Percentiles rank a stretch among this genome's conserved stretches.
These are phyloP conservation scores for Pseudopithomyces maydicus DNA, from an alignment of 2,329 filamentous ascomycete genomes.

Conservation along the genomic window DNA sequence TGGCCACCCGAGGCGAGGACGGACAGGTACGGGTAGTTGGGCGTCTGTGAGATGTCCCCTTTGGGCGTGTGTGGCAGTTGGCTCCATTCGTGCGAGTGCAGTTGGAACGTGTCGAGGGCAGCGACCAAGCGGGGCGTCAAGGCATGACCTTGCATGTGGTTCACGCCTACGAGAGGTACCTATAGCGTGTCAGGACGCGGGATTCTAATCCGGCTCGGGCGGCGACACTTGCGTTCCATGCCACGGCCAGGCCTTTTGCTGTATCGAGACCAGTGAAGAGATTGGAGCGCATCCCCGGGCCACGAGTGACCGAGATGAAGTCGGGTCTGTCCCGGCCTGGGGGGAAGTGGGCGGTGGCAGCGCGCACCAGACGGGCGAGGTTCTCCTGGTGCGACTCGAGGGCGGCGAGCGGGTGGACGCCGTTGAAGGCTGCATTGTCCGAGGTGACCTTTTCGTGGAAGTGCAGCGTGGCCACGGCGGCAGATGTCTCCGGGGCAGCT, in stretches of 20 bases:
- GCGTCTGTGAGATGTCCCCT: conserved; percentile 36
- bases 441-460: conserved; percentile 84
- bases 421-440: conserved; percentile 74
- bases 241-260: conserved; percentile 84
- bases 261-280: conserved; percentile 78
- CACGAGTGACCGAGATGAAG: conserved; percentile 86
- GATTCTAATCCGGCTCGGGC: not conserved
- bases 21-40: conserved; percentile 82
- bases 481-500: not conserved
- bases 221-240: conserved; percentile 63
- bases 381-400: conserved; percentile 75
- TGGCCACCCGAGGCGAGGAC: conserved; percentile 92
- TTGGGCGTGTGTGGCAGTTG: conserved; percentile 4
- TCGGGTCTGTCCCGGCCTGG: conserved; percentile 62
- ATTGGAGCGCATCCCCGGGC: conserved; percentile 84
- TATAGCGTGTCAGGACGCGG: conserved; percentile 12
- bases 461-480: conserved; percentile 61
- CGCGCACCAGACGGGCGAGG: conserved; percentile 70
- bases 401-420: conserved; percentile 79
- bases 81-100: conserved; percentile 5
- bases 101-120: conserved; percentile 56
- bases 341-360: conserved; percentile 65
- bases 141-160: conserved; percentile 98
- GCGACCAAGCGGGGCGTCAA: conserved; percentile 80
- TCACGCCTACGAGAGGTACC: conserved; percentile 81